Conservation (phyloP, 495 filamentous ascomycete genomes). For the Melanomma pulvis-pyrius region DNA sequence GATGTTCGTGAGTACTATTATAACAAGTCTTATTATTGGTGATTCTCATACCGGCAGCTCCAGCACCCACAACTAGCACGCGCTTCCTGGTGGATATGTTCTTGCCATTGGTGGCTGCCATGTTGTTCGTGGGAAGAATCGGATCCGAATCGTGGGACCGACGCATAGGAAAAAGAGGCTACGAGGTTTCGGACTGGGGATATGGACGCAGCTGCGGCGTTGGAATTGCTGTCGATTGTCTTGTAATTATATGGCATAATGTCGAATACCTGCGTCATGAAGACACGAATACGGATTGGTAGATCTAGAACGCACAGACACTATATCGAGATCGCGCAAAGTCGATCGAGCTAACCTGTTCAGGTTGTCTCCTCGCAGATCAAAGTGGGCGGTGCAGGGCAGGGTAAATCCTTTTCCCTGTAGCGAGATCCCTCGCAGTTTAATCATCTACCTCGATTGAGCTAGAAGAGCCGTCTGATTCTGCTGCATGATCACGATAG, state of each 20-base stretch:
- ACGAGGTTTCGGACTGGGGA: neutral
- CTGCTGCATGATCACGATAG: too few species aligned
- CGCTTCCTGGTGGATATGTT: constrained; percentile 34
- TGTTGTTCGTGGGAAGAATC: constrained; percentile 18
- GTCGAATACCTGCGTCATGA: constrained; percentile 27
- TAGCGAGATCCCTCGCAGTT: too few species aligned
- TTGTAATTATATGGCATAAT: neutral
- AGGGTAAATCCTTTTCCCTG: neutral
- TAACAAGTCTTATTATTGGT: constrained; percentile 18
- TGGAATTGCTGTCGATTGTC: neutral
- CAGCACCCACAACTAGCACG: constrained; percentile 48
- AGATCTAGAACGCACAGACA: constrained; percentile 9
- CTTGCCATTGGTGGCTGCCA: constrained; percentile 20
- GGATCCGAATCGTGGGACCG: constrained; percentile 4
- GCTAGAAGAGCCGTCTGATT: too few species aligned
- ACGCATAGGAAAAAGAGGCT: neutral
- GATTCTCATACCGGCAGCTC: constrained; percentile 42
- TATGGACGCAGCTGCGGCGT: neutral
- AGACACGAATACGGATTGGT: constrained; percentile 18
- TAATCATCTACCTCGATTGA: too few species aligned
- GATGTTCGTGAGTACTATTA: neutral
- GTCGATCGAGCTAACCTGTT: neutral
- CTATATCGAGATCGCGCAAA: constrained; percentile 8
- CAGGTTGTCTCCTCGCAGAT: neutral
- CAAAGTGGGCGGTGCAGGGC: neutral